phyloP scores from a whole-genome alignment of 1,284 basidiomycete species.

The Gymnopus androsaceus region DNA sequence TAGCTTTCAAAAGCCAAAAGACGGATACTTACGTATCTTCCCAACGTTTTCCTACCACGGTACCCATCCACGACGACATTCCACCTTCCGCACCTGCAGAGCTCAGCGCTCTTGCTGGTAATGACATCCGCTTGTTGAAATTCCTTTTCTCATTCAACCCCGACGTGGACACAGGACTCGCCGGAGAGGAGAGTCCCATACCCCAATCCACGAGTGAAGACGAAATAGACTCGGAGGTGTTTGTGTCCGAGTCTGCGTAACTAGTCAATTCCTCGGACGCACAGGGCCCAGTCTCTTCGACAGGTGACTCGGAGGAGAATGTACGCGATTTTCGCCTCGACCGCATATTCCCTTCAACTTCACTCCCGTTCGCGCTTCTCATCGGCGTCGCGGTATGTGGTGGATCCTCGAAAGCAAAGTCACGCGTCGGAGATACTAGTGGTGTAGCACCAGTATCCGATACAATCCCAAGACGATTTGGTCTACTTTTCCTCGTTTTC shows the following conservation, averaged over 20 bases:
- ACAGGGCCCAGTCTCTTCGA: not conserved
- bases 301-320: not conserved
- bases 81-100: not conserved
- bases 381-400: not conserved
- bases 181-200: conserved; percentile 1
- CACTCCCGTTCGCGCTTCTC: not conserved
- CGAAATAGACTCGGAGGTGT: conserved; percentile 8
- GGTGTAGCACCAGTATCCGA: conserved; percentile 20
- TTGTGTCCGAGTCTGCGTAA: conserved; percentile 7
- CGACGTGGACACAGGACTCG: not conserved
- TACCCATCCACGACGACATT: conserved; percentile 18
- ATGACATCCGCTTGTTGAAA: conserved; percentile 7
- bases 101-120: conserved; percentile 1
- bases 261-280: not conserved
- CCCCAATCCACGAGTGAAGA: conserved; percentile 12
- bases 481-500: conserved; percentile 5
- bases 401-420: conserved; percentile 13
- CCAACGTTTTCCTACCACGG: conserved; percentile 18
- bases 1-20: not conserved
- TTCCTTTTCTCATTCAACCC: not conserved
- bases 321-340: conserved; percentile 9
- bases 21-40: conserved; percentile 16
- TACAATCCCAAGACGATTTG: conserved; percentile 13
- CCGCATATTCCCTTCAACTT: not conserved
- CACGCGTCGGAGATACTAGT: conserved; percentile 18